phyloP scores from a whole-genome alignment of 2,329 filamentous ascomycete genomes.

The Mycosphaerella sp. region DNA sequence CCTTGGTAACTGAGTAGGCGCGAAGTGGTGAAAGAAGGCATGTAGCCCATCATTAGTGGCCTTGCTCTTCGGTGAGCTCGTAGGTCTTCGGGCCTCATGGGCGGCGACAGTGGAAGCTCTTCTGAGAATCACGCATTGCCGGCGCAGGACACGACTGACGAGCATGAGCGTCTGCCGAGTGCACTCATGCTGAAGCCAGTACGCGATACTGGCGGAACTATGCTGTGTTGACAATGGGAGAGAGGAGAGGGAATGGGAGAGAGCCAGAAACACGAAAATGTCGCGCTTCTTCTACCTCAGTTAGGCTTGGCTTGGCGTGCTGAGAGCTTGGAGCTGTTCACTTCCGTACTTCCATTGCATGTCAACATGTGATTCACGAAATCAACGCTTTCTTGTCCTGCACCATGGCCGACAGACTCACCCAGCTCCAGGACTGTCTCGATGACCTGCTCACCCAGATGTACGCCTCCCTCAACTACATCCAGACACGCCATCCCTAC shows the following conservation, averaged over 20 bases:
- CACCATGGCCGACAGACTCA: slow-evolving; percentile 56
- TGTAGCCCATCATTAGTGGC: not conserved
- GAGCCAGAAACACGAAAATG: slow-evolving; percentile 1
- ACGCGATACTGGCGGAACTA: slow-evolving; percentile 10
- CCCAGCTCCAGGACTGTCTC: slow-evolving; percentile 77
- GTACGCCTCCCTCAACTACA: slow-evolving; percentile 42
- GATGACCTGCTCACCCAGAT: slow-evolving; percentile 57
- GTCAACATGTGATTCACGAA: not conserved
- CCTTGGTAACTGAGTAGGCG: not conserved
- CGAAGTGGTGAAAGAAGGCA: slow-evolving; percentile 3
- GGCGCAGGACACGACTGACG: slow-evolving; percentile 8
- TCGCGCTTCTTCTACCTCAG: not conserved
- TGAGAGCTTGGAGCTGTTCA: not conserved
- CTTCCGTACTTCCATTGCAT: not conserved
- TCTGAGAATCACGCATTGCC: slow-evolving; percentile 10
- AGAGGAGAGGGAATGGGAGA: not conserved
- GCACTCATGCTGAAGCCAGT: slow-evolving; percentile 16
- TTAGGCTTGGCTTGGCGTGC: not conserved
- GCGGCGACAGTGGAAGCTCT: slow-evolving; percentile 3
- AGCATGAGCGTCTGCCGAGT: slow-evolving; percentile 17
- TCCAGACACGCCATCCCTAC: slow-evolving; percentile 38
- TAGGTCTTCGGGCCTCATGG: not conserved
- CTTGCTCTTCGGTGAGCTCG: not conserved
- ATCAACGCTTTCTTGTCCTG: not conserved
- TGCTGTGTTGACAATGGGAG: slow-evolving; percentile 1